Base-by-base conservation (phyloP, 768 basidiomycete species). In the Lepiota venenata region DNA sequence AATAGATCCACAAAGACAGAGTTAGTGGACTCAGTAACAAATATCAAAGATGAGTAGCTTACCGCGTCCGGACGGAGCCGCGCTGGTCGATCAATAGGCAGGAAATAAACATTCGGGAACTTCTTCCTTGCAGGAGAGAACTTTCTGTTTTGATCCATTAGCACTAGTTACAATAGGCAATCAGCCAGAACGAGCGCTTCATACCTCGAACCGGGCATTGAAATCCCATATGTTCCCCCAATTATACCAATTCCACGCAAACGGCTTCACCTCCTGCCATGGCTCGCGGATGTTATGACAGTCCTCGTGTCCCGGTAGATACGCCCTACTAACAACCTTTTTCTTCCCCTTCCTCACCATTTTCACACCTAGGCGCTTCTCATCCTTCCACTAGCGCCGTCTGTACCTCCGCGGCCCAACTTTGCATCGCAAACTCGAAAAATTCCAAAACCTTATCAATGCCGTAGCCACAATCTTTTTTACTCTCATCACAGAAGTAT, bases 11-110 rank as follows among this genome's bases (percentile, higher is more conserved):
- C 14, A 29, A 32, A 20, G 44, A 39, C 8, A 50, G 40, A 43
- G 25, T n/a, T 4, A 41, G 14, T n/a, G 18, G 25, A 4, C 15
- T n/a, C 12, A 35, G 11, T 0, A 45, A 18, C 2, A 8, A 48
- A 47, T 22, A 27, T 10, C 37, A 42, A 37, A 5, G 35, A 16
- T 32, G 27, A 2, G 18, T n/a, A 16, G 75, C 84, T 50, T 56
- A 85, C 84, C 25, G 84, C 79, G 62, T 87, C 86, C 27, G 86
- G 85, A 2, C 86, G 74, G 12, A 87, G 68, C 40, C 80, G 72
- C 27, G 71, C 84, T 1, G 85, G 85, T 49, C 76, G 72, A 53
- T 87, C 84, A 25, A 87, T 85, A 5, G 74, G 69, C 1, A 87
- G 69, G 62, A 76, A 87, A 58, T 80, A 76, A 2, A 88, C 70